Base-by-base conservation (phyloP, 2,329 filamentous ascomycete genomes). In the Sarocladium brachiariae region DNA sequence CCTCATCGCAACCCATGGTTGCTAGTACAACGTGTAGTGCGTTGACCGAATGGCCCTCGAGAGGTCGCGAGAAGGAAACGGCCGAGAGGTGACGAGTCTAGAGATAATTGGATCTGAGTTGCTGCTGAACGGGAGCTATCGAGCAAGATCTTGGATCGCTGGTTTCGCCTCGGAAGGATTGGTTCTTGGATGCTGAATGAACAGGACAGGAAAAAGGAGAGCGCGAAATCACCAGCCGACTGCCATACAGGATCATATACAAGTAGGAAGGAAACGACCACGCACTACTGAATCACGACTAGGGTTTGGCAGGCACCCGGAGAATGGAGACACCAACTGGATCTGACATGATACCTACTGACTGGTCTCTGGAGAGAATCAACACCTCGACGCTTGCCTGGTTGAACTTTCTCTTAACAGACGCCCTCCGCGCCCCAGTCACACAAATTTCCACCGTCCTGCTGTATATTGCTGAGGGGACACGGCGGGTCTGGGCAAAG, bases 1-100 rank as follows among this genome's bases (percentile, higher is more conserved):
- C 59, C 23, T 57, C 59, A 56, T 76, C 70, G 56, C 72, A 72
- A 53, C 62, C 62, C 70, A 68, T 67, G 14, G 50, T 50, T 38
- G 50, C 25, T n/a, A 45, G 35, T 33, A 25, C 25, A 10, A 37
- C 14, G 24, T 48, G 45, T n/a, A 18, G 4, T 18, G 13, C 19
- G n/a, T 19, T 33, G 43, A 25, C 43, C 43, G n/a, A 19, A 10
- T 33, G 43, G 43, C 43, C 27, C 13, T 25, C 23, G 39, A 13
- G 14, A 43, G 21, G 39, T 3, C 8, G 39, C 19, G 21, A 4
- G 25, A 14, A 4, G 14, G n/a, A n/a, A n/a, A n/a, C n/a, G n/a
- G n/a, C n/a, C n/a, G n/a, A n/a, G n/a, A n/a, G n/a, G n/a, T n/a
- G n/a, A n/a, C n/a, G n/a, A n/a, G n/a, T n/a, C n/a, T n/a, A n/a